These are phyloP conservation scores for Diaporthe nobilis DNA, from an alignment of 2,329 filamentous ascomycete species.

Conservation along the genomic window DNA sequence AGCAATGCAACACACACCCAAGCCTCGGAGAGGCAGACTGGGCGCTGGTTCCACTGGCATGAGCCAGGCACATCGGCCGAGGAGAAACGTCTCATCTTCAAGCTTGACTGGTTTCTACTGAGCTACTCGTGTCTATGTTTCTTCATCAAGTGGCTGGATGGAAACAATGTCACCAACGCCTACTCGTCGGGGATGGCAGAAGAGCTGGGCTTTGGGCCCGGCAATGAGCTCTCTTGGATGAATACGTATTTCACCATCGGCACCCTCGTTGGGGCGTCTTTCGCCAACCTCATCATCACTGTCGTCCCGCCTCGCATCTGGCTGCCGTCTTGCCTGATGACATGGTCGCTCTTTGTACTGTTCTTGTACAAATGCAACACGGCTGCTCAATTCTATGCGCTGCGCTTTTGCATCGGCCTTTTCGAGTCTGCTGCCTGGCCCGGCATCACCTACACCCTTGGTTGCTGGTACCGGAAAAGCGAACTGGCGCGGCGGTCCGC, in stretches of 20 bases:
- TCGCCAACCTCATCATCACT: constrained; percentile 61
- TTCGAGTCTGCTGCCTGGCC: constrained; percentile 70
- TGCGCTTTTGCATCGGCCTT: constrained; percentile 68
- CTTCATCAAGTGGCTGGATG: constrained; percentile 63
- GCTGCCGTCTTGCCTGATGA: constrained; percentile 54
- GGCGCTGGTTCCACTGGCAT: constrained; percentile 58
- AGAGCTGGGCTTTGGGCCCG: constrained; percentile 58
- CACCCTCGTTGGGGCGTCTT: constrained; percentile 59
- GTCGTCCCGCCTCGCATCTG: constrained; percentile 58
- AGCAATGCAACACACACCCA: neutral
- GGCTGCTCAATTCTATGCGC: constrained; percentile 57
- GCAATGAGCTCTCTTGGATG: constrained; percentile 60
- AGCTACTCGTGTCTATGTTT: constrained; percentile 59
- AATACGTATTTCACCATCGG: constrained; percentile 64
- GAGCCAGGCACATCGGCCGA: constrained; percentile 55
- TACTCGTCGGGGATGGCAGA: constrained; percentile 64
- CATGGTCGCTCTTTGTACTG: constrained; percentile 57
- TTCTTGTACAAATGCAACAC: constrained; percentile 57
- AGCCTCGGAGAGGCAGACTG: neutral
- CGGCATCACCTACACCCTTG: constrained; percentile 58
- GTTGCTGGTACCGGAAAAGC: constrained; percentile 71
- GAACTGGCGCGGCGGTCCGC: constrained; percentile 71
- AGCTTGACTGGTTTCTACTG: constrained; percentile 64
- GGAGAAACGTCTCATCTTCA: constrained; percentile 62
- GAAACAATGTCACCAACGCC: constrained; percentile 62